Percentiles rank a stretch among this genome's conserved stretches.
phyloP scores from a whole-genome alignment of 768 basidiomycete species.

The Calocybe cyanea region DNA sequence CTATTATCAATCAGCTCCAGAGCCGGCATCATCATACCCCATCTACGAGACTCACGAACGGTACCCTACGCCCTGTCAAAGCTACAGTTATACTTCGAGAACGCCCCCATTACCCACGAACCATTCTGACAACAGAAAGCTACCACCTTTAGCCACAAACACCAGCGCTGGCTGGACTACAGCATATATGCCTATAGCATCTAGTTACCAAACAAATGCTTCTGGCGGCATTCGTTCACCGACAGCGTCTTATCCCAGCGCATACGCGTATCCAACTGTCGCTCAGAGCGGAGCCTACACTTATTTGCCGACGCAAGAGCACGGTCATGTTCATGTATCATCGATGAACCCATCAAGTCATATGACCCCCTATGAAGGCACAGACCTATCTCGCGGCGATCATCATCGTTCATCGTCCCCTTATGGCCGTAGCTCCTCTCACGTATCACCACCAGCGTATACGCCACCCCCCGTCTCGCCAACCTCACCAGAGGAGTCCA shows the following conservation, averaged over 20 bases:
- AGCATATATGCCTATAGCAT: conserved; percentile 25
- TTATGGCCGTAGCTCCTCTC: conserved; percentile 37
- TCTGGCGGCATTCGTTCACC: conserved; percentile 54
- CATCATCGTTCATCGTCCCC: conserved; percentile 42
- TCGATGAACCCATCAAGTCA: conserved; percentile 27
- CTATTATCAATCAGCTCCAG: conserved; percentile 39
- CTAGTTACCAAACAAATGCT: conserved; percentile 20
- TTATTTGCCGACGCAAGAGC: conserved; percentile 35
- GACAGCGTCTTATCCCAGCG: conserved; percentile 55
- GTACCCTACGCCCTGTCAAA: conserved; percentile 44
- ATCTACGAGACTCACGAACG: conserved; percentile 61
- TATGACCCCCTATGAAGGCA: conserved; percentile 27
- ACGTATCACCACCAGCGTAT: conserved; percentile 45
- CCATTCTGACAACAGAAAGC: conserved; percentile 50
- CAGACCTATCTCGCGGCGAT: conserved; percentile 28
- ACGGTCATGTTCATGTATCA: conserved; percentile 20
- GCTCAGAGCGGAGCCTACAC: conserved; percentile 34
- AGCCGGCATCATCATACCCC: conserved; percentile 40
- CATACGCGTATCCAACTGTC: conserved; percentile 46
- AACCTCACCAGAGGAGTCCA: conserved; percentile 53
- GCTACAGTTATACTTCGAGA: conserved; percentile 45
- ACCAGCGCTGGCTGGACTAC: conserved; percentile 48
- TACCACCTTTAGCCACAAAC: conserved; percentile 52
- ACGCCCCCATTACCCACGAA: conserved; percentile 45
- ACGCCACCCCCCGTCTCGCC: conserved; percentile 49